Conservation (phyloP, 208 protist species). For the Acanthamoeba royreba region DNA sequence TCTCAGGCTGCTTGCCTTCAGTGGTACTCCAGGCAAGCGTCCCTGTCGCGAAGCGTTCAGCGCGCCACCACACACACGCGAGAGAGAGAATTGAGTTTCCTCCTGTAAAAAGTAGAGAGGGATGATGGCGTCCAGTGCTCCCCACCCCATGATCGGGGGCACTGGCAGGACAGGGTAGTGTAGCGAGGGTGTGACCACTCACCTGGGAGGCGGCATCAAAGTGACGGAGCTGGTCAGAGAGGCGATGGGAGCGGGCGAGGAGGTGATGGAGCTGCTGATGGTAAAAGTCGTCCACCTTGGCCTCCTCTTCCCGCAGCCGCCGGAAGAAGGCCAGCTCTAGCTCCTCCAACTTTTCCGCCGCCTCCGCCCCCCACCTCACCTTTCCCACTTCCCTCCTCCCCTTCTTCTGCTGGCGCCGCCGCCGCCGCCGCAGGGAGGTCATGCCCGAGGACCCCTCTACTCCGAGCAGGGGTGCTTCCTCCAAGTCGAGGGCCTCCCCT, state of each 20-base stretch:
- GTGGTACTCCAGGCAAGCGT: not conserved
- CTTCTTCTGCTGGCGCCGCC: no score
- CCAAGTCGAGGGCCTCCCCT: not conserved
- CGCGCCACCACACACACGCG: not conserved
- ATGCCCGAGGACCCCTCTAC: no score
- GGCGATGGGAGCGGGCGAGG: not conserved
- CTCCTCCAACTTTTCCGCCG: not conserved
- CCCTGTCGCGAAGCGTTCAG: no score
- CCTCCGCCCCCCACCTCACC: not conserved
- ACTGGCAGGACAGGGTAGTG: not conserved
- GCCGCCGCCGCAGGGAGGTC: no score
- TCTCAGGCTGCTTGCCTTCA: not conserved
- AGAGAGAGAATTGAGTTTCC: not conserved
- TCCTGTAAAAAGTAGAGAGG: not conserved
- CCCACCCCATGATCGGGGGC: not conserved
- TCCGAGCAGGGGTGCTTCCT: not conserved
- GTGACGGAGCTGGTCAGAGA: not conserved
- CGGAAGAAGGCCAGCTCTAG: constrained; percentile 23
- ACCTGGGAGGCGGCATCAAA: not conserved
- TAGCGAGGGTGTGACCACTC: not conserved
- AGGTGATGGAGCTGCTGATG: constrained; percentile 1
- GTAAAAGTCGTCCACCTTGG: constrained; percentile 14
- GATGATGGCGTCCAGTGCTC: not conserved
- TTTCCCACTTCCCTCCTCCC: no score
- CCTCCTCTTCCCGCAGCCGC: not conserved